Evolutionary conservation across 73 alveolate genomes (phyloP), one percentile per base, ranked within the genome.

Genomic region (Paramecium sonneborni): DNA sequence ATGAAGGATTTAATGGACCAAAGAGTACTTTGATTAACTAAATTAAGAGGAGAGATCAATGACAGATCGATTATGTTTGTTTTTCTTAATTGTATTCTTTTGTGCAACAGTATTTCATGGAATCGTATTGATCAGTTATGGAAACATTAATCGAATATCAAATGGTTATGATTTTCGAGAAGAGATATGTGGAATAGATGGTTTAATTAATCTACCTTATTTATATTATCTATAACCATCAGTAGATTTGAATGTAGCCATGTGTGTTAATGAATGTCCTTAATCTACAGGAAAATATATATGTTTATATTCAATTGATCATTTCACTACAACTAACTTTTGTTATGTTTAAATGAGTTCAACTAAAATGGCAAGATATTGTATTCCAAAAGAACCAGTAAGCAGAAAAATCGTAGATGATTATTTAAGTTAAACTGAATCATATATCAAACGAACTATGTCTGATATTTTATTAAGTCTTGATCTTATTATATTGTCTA

Each of bases 241-340:
- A 35, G 52, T 30, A 30, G 93, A 79, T 84, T 30, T 93, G 4
- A 92, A 92, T 35, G 92, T 93, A 21, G 90, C 93, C 7, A 37
- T 72, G 92, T 93, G 96, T 84, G 92, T 93, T 20, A 44, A 92
- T 28, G 20, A 28, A 10, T 93, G 96, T 85, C 96, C 96, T 18
- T 52, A 28, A n/a, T 52, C 68, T 15, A 52, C 68, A 52, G 68
- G 68, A n/a, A 52, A 52, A 52, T 52, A 52, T 21, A 52, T 21
- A 1, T 88, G 94, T 43, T n/a, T 88, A 15, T 88, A 88, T 38
- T 52, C 76, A 4, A 62, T 72, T 18, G 90, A 79, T 41, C 90
- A 79, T 34, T 79, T 79, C n/a, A 79, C 90, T 4, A 32, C 74
- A 8, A 79, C 90, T 12, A 39, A 32, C 46, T 79, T 79, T 24